Base-by-base conservation (phyloP, 495 filamentous ascomycete species). In the Lentithecium fluviatile region DNA sequence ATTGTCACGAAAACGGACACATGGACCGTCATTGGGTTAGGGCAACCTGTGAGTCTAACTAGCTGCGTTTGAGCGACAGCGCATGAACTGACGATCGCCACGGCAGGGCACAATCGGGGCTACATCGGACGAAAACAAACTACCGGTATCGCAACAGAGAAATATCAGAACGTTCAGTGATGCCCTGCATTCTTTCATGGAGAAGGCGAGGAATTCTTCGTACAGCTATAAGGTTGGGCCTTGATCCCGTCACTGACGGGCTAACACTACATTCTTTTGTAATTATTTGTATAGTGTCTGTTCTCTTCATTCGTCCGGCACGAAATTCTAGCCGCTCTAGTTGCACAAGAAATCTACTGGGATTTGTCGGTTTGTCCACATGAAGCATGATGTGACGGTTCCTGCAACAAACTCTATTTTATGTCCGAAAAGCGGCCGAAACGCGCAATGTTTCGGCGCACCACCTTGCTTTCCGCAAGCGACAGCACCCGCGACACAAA, bases 121-220 rank as follows among this genome's bases (percentile, higher is more conserved):
- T 4, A 32, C 29, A 32, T 4, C 10, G 29, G 29, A 32, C 29
- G 4, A 32, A 32, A 32, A 10, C 29, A 10, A 32, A 10, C 3
- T 10, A 32, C 4, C 29, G 10, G 29, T 32, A 32, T 10, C 29
- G 3, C 29, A 4, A 10, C 29, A 43, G 26, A 38, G 37, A 38
- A 1, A 38, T 45, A 12, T n/a, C 43, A 15, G 37, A 38, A 43
- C 7, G 1, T 48, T 57, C 17, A 57, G 54, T 20, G 43, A 24
- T 5, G 54, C 54, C 11, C 6, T 57, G n/a, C 34, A 26, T 21
- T 57, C 43, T 8, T 47, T 57, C 43, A 47, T 57, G 17, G 24
- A 26, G 17, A 57, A 57, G 54, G 47, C 43, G 3, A 23, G 43
- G 13, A 26, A 20, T 26, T 37, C 34, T 26, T 38, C 49, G 24